Base-by-base conservation (phyloP, 176 grass and related monocot genomes). In the Pontederia paniculata region DNA sequence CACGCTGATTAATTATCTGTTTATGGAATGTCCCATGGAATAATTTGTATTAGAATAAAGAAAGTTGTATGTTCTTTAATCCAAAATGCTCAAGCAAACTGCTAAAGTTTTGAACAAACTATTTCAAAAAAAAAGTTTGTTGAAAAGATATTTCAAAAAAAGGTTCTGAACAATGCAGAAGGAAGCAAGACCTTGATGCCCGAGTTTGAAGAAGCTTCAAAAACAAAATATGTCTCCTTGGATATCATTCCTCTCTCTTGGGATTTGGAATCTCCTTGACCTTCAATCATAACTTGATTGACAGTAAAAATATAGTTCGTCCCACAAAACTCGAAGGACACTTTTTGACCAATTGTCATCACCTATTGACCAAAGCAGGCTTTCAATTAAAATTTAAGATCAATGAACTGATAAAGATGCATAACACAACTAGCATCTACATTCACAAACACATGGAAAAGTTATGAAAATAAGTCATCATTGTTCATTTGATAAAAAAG, bases 301-400 rank as follows among this genome's bases (percentile, higher is more conserved):
- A 91, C 83, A 8, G 75, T 88, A 55, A 98, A 98, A 42, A 88
- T 84, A 63, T 88, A 98, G 37, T 91, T 98, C 70, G 87, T 98
- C 66, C 93, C 93, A 79, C 58, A 87, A 84, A 98, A 91, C 81
- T 98, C 93, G 67, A 91, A 98, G 25, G 83, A 76, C 47, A 81
- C 86, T 47, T 75, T 90, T 98, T 98, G 93, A 58, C 86, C 93
- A 53, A 63, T 47, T 66, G 87, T 91, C 93, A 98, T 59, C 53
- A 84, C 75, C 93, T 98, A 63, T 51, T 50, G 9, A 47, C n/a
- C 17, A 66, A 67, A 25, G 21, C 43, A 10, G 56, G 17, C 45
- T 48, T 37, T 37, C 28, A 37, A 37, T 37, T 6, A 37, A 37
- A 37, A 37, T 37, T 6, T 37, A 37, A 5, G 28, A 6, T 37